Conservation (phyloP, 805 yeast genomes). For the Zygosaccharomyces bisporus region DNA sequence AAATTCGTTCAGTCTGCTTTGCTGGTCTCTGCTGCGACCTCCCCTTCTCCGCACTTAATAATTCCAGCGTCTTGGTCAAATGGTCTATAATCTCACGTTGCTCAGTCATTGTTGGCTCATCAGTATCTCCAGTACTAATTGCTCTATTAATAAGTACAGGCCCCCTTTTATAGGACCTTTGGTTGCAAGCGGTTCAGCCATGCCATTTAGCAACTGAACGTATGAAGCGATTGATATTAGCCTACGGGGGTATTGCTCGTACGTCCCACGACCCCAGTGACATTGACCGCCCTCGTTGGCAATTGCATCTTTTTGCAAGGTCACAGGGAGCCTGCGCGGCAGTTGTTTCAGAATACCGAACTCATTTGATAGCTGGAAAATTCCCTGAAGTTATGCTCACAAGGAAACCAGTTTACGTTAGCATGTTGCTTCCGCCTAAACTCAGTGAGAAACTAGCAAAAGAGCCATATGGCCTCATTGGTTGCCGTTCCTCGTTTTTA, state of each 20-base stretch:
- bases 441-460: not conserved
- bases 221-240: slow-evolving; percentile 1
- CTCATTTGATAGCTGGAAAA: no score
- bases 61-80: slow-evolving; percentile 28
- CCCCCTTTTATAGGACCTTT: slow-evolving; percentile 6
- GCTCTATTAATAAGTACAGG: not conserved
- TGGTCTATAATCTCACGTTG: slow-evolving; percentile 27
- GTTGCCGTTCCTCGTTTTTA: not conserved
- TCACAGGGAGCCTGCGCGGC: not conserved
- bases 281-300: not conserved
- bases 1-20: not conserved
- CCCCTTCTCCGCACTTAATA: slow-evolving; percentile 19
- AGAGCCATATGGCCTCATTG: not conserved
- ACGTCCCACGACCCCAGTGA: not conserved
- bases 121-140: not conserved
- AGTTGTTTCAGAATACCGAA: not conserved
- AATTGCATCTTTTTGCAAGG: not conserved
- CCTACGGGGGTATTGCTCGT: not conserved
- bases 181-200: slow-evolving; percentile 6
- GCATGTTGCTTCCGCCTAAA: not conserved
- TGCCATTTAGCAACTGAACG: not conserved
- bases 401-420: not conserved
- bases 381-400: no score
- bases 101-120: slow-evolving; percentile 14
- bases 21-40: slow-evolving; percentile 2